Base-by-base conservation (phyloP, 257 asterid genomes). In the Anisodus acutangulus region DNA sequence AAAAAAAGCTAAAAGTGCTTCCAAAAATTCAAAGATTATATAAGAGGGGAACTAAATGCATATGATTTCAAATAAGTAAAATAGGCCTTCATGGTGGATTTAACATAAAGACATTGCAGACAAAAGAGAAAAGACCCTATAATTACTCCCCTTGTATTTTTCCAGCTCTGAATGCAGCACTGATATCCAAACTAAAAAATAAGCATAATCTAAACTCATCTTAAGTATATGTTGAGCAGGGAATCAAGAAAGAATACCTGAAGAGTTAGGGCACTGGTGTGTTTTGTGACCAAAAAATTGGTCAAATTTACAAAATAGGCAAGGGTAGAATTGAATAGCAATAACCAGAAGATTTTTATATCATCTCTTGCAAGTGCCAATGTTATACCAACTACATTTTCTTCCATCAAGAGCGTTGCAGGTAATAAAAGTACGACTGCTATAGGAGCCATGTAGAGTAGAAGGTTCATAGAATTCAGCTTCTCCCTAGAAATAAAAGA, bases 221-320 rank as follows among this genome's bases (percentile, higher is more conserved):
- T 66, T 57, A 54, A 74, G 31, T 22, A n/a, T 35, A 5, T 3
- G 47, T 41, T 26, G 82, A 58, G 53, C 45, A 45, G 43, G 69
- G 80, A 35, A 81, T 60, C 58, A 86, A 71, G 68, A 69, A 72
- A 71, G 12, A 59, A 13, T 87, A 91, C 94, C 92, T 91, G 94
- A 63, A 91, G 94, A 54, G 94, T 91, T 53, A 91, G 82, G 69
- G 94, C 92, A 82, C 94, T 91, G 85, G 94, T 91, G 88, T 89
- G 94, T 81, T 91, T 91, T 41, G 94, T 91, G 82, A 91, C 94
- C 91, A 91, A 86, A 68, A 91, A 91, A 83, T 91, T 91, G 88
- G 94, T 91, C 91, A 91, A 86, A 74, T 91, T 91, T 45, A 91
- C 94, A 82, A 91, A 91, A 88, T 91, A 91, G 2, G 94, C 94